Evolutionary conservation across 495 filamentous ascomycete genomes (phyloP), one percentile per base, ranked within the genome.

Genomic region (Xylaria scruposa): DNA sequence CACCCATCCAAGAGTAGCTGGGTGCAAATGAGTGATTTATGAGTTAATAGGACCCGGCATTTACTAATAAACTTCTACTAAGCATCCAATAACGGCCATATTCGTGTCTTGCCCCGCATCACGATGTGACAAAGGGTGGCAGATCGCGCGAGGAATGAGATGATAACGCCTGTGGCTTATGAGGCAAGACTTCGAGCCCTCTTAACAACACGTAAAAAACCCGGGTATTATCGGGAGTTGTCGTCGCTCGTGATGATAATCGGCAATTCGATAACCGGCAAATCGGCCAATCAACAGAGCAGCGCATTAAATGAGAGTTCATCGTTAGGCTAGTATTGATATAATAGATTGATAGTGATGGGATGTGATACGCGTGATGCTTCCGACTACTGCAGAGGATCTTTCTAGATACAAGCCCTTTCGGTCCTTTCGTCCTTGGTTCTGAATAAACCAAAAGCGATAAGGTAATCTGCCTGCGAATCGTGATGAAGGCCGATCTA

Each of bases 101-200:
- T 21, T 53, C 29, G 46, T 36, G 24, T 67, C 46, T 49, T 19
- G 26, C 65, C 31, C 44, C 33, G 31, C 65, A 54, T 44, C 1
- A 49, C 17, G 36, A 54, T 53, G 29, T 21, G 44, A 67, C 42
- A 36, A 31, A 19, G 31, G 15, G 44, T n/a, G 46, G n/a, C 8
- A 67, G 38, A 65, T 65, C 40, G 24, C 24, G 26, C 31, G 63
- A 67, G 46, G 62, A 36, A 67, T 67, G 19, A 47, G 42, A 67
- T 12, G 19, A 67, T 53, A 46, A 29, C 36, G 44, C 26, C 42
- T 64, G 63, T 26, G 46, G 40, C 63, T 51, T 31, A 51, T n/a
- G 31, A 13, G 31, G 6, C 26, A 31, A 67, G 47, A 29, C 47
- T 5, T 67, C 24, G 65, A 67, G 12, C 31, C 29, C 47, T 26